Percentiles rank a stretch among this genome's conserved stretches.
These are phyloP conservation scores for Pichia sp. DNA, from an alignment of 1,139 yeast species.

Conservation along the genomic window DNA sequence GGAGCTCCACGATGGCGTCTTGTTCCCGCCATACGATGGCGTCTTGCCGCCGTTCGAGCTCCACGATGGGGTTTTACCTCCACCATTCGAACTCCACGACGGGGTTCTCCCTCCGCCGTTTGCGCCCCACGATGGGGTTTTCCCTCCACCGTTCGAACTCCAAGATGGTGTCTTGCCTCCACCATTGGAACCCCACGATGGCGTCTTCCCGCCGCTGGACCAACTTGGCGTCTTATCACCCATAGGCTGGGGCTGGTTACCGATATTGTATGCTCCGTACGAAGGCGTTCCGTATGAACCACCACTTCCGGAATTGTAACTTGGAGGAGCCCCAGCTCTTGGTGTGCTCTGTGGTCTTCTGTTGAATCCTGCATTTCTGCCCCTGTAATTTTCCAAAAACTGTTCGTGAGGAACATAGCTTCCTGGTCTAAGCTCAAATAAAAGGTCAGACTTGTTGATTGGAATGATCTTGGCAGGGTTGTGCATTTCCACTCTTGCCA, in stretches of 20 bases:
- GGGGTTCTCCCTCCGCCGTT: conserved; percentile 44
- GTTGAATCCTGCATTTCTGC: conserved; percentile 22
- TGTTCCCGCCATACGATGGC: conserved; percentile 32
- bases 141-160: conserved; percentile 38
- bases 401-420: conserved; percentile 73
- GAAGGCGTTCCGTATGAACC: conserved; percentile 29
- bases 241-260: conserved; percentile 29
- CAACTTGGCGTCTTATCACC: conserved; percentile 33
- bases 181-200: conserved; percentile 15
- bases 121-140: conserved; percentile 45
- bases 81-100: conserved; percentile 38
- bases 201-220: conserved; percentile 20
- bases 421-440: conserved; percentile 61
- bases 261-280: conserved; percentile 21
- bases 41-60: conserved; percentile 16
- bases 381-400: conserved; percentile 53
- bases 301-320: conserved; percentile 21
- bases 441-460: conserved; percentile 73
- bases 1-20: conserved; percentile 24
- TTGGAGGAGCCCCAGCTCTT: background rate
- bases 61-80: conserved; percentile 33
- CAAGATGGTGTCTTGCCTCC: conserved; percentile 58
- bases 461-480: conserved; percentile 86
- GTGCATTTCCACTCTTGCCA: conserved; percentile 89
- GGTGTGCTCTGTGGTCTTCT: background rate